Conservation (phyloP, 768 basidiomycete species). For the Rhodotorula sphaerocarpa region DNA sequence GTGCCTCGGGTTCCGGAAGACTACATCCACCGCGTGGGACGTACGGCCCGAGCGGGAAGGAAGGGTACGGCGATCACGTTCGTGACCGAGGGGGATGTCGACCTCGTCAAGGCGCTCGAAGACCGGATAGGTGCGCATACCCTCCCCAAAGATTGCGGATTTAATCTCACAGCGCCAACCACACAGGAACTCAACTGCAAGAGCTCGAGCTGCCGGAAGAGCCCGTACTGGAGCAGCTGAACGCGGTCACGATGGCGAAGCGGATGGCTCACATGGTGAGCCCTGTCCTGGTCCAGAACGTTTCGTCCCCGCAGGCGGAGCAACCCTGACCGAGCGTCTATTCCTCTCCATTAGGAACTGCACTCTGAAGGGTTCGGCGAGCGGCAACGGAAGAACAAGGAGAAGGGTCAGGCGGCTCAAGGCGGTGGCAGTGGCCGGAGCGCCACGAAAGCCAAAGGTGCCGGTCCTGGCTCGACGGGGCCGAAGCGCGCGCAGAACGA, state of each 20-base stretch:
- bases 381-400: constrained; percentile 67
- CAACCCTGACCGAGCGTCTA: neutral
- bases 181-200: constrained; percentile 61
- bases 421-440: too few species aligned
- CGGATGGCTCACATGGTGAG: constrained; percentile 86
- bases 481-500: neutral
- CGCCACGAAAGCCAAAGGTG: neutral
- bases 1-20: constrained; percentile 73
- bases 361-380: constrained; percentile 83
- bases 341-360: constrained; percentile 45
- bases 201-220: constrained; percentile 71
- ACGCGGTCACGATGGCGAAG: constrained; percentile 83
- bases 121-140: constrained; percentile 75
- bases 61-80: constrained; percentile 88
- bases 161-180: neutral
- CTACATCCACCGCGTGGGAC: constrained; percentile 92
- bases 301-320: neutral
- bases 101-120: constrained; percentile 72
- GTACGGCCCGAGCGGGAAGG: constrained; percentile 87
- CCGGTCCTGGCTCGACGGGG: neutral
- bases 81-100: constrained; percentile 87
- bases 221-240: constrained; percentile 72
- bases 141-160: too few species aligned
- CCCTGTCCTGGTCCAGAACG: neutral
- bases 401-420: constrained; percentile 23